Percentiles rank a stretch among this genome's conserved stretches.
phyloP scores from a whole-genome alignment of 805 yeast species.

The Starmerella apicola region DNA sequence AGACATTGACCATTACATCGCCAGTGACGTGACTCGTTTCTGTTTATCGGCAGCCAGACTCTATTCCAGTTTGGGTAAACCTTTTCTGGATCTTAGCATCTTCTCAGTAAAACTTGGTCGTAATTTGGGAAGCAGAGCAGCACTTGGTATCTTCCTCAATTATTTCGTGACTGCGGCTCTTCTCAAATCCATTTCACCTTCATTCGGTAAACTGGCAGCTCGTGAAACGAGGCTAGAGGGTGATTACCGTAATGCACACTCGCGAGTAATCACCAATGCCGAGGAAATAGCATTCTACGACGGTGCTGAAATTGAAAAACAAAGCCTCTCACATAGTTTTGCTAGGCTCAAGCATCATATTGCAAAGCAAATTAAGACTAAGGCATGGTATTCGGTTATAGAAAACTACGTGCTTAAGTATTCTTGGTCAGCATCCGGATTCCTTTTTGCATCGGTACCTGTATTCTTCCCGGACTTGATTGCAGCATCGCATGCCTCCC shows the following conservation, averaged over 20 bases:
- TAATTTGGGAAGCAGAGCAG: slow-evolving; percentile 77
- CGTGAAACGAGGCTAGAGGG: slow-evolving; percentile 72
- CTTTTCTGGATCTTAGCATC: slow-evolving; percentile 71
- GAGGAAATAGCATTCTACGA: slow-evolving; percentile 93
- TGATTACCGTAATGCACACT: slow-evolving; percentile 72
- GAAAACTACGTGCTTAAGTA: slow-evolving; percentile 83
- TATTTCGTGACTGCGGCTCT: slow-evolving; percentile 69
- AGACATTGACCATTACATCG: slow-evolving; percentile 75
- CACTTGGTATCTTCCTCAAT: slow-evolving; percentile 66
- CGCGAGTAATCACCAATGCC: slow-evolving; percentile 73
- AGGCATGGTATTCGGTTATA: slow-evolving; percentile 55
- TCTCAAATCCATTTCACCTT: slow-evolving; percentile 64
- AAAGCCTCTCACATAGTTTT: slow-evolving; percentile 50
- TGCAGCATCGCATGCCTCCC: slow-evolving; percentile 20
- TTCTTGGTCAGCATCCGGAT: slow-evolving; percentile 94
- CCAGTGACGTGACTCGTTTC: slow-evolving; percentile 72
- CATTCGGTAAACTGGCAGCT: slow-evolving; percentile 68
- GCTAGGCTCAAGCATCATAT: slow-evolving; percentile 43
- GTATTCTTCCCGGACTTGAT: slow-evolving; percentile 49
- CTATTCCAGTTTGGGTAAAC: slow-evolving; percentile 84
- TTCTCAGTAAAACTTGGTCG: slow-evolving; percentile 75
- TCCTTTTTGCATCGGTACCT: slow-evolving; percentile 79
- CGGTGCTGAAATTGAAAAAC: slow-evolving; percentile 69
- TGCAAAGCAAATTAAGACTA: slow-evolving; percentile 41
- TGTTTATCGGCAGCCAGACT: slow-evolving; percentile 70